Conservation (phyloP, 2,329 filamentous ascomycete species). For the Claviceps spartinae region DNA sequence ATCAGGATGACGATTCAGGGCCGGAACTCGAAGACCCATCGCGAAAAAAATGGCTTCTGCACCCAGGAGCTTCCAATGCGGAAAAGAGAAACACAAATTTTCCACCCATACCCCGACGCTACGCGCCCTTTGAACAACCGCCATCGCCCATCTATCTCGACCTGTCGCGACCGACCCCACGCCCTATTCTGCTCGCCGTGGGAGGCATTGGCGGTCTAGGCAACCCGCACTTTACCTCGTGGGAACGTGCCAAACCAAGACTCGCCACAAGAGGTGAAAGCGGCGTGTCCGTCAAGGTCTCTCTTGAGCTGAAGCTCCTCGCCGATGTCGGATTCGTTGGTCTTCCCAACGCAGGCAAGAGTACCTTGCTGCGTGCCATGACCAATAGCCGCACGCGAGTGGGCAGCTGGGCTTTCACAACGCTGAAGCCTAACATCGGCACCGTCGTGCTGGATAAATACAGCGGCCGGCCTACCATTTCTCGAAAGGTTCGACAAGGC, state of each 20-base stretch:
- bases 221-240: slow-evolving; percentile 83
- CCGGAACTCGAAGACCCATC: slow-evolving; percentile 30
- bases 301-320: slow-evolving; percentile 86
- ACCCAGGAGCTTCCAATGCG: slow-evolving; percentile 60
- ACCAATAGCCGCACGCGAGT: slow-evolving; percentile 81
- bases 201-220: slow-evolving; percentile 83
- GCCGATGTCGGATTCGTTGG: slow-evolving; percentile 92
- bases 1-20: slow-evolving; percentile 21
- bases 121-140: slow-evolving; percentile 52
- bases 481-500: neutral
- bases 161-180: slow-evolving; percentile 61
- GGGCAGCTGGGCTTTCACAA: slow-evolving; percentile 94
- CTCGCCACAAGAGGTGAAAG: slow-evolving; percentile 80
- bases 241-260: slow-evolving; percentile 60
- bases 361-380: slow-evolving; percentile 74
- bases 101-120: slow-evolving; percentile 37
- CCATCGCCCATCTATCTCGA: slow-evolving; percentile 59
- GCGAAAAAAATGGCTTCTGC: slow-evolving; percentile 71
- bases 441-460: slow-evolving; percentile 88
- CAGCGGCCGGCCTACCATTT: slow-evolving; percentile 52
- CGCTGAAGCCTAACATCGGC: slow-evolving; percentile 85
- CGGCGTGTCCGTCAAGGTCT: slow-evolving; percentile 63
- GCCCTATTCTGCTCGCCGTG: slow-evolving; percentile 72
- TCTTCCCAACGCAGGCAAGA: slow-evolving; percentile 91
- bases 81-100: slow-evolving; percentile 46